Evolutionary conservation across 192 early-diverging fungal species (phyloP), one percentile per base, ranked within the genome.

Genomic region (Cetraspora pellucida): DNA sequence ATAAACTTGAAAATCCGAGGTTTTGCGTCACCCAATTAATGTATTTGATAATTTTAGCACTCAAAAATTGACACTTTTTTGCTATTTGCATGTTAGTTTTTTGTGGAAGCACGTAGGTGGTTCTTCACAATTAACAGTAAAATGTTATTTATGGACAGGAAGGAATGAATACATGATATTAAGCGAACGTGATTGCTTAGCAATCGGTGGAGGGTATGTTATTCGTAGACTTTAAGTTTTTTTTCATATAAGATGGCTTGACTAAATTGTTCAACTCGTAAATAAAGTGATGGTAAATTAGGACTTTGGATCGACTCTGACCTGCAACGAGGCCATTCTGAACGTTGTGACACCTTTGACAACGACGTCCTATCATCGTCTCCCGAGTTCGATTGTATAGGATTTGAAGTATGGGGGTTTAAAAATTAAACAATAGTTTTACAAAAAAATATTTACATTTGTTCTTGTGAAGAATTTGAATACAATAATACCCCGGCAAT

Each of bases 81-180:
- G 13, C 4, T 0, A 54, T 13, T 11, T 5, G 19, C 58, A 37
- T 2, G 65, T n/a, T 82, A 93, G 92, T 67, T 93, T 94, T 49
- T 77, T 93, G 74, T 94, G 92, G 92, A 90, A 90, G 79, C 27
- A 30, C 23, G 25, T 81, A 77, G 78, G 63, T 31, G 80, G 79
- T 27, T n/a, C 31, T 37, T 77, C 45, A 61, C 47, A n/a, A 72
- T 69, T 44, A 14, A 58, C 19, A 27, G 69, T 72, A 23, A 65
- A 87, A 68, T 83, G 84, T 47, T 95, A 89, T 82, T 85, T 85
- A 46, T 93, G 91, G 83, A 87, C 91, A 14, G 93, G 92, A 64
- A 87, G 85, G 44, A 95, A 95, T 72, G 92, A 95, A 64, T 95
- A 93, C 75, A 89, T 93, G 83, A 86, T 95, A 21, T 78, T 92